Evolutionary conservation across 139 green algal genomes (phyloP).

Genomic region (Ettlia oleoabundans): DNA sequence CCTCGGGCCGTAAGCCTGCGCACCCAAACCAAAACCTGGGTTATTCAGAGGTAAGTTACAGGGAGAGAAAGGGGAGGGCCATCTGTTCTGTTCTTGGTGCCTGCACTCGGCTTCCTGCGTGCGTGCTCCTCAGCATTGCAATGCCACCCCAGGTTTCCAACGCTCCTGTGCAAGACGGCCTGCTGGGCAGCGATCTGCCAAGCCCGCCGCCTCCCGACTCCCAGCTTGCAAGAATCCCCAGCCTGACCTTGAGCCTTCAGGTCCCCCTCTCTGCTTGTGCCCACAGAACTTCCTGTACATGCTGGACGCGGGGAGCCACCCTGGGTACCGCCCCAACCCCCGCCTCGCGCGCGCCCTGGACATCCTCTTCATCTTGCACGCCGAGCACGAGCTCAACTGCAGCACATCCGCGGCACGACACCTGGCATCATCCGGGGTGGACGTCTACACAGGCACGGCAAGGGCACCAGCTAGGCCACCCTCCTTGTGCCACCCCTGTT

Average conservation of each 20-base stretch:
- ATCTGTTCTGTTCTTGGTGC: not conserved
- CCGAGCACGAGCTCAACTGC: slow-evolving; percentile 99
- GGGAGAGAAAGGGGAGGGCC: not conserved
- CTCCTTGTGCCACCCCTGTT: too few relatives aligned
- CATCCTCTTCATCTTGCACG: slow-evolving; percentile 97
- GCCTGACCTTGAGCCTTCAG: not conserved
- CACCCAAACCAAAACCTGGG: slow-evolving; percentile 85
- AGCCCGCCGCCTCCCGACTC: not conserved
- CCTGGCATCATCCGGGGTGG: slow-evolving; percentile 85
- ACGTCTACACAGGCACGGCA: slow-evolving; percentile 99
- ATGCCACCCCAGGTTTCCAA: too few relatives aligned
- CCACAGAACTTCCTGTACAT: slow-evolving; percentile 91
- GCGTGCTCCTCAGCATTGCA: too few relatives aligned
- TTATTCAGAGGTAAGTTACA: slow-evolving; percentile 78
- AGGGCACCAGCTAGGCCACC: too few relatives aligned
- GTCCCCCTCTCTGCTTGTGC: not conserved
- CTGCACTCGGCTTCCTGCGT: too few relatives aligned
- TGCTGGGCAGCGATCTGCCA: not conserved
- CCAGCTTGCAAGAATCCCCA: not conserved
- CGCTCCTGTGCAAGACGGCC: not conserved
- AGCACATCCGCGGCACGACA: slow-evolving; percentile 86
- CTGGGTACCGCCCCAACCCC: slow-evolving; percentile 88
- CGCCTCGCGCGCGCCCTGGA: slow-evolving; percentile 84
- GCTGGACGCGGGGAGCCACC: slow-evolving; percentile 83
- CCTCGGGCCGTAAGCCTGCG: slow-evolving; percentile 77